Evolutionary conservation across 1,284 basidiomycete genomes (phyloP).

Genomic region (Leccinum subrobustum): DNA sequence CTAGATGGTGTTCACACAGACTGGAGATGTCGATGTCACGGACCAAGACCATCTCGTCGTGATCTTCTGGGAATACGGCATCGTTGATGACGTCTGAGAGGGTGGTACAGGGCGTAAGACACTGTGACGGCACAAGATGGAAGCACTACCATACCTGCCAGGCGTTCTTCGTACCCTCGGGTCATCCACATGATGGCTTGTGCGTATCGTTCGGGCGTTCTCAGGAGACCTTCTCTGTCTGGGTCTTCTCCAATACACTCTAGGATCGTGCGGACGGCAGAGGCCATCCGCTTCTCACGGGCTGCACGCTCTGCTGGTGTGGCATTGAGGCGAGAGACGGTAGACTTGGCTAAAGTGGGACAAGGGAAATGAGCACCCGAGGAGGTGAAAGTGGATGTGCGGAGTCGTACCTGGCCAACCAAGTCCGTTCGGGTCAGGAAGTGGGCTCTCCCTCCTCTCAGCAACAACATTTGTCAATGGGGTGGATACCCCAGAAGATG

Average conservation of each 20-base stretch:
- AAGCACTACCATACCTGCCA: conserved; percentile 59
- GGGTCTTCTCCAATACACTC: conserved; percentile 99
- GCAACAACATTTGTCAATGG: conserved; percentile 41
- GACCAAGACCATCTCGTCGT: conserved; percentile 99
- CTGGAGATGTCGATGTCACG: conserved; percentile 97
- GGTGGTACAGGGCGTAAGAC: conserved; percentile 6
- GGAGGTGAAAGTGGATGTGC: conserved; percentile 4
- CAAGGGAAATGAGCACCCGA: conserved; percentile 4
- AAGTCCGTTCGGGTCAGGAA: conserved; percentile 85
- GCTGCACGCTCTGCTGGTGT: conserved; percentile 70
- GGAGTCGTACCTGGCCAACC: conserved; percentile 84
- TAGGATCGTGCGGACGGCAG: conserved; percentile 88
- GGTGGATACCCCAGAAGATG: conserved; percentile 65
- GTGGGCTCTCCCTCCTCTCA: conserved; percentile 38
- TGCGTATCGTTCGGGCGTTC: conserved; percentile 95
- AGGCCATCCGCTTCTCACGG: conserved; percentile 77
- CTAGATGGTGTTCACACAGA: conserved; percentile 98
- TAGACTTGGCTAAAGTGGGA: conserved; percentile 75
- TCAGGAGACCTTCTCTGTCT: conserved; percentile 85
- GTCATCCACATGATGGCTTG: conserved; percentile 99
- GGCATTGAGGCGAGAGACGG: conserved; percentile 79
- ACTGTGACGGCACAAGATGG: conserved; percentile 11
- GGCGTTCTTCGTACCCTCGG: conserved; percentile 93
- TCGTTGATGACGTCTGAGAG: conserved; percentile 93
- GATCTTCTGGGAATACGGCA: conserved; percentile 98